phyloP scores from a whole-genome alignment of 208 protist species.

The Acanthamoeba sp. region DNA sequence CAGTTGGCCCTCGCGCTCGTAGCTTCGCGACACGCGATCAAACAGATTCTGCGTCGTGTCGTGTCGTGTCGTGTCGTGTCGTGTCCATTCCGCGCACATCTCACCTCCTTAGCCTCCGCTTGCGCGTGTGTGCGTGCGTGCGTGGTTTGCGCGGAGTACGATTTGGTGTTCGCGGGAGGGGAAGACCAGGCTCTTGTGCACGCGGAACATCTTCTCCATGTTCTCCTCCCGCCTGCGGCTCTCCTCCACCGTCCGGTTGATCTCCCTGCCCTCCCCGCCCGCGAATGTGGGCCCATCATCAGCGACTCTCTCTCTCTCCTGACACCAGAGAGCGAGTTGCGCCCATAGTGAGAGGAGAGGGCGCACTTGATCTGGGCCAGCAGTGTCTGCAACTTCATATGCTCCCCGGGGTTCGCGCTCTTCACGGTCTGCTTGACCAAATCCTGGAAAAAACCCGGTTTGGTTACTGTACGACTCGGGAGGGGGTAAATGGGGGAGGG shows the following conservation, averaged over 20 bases:
- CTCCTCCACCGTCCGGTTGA: slow-evolving; percentile 20
- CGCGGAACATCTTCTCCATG: slow-evolving; percentile 35
- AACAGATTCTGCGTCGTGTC: slow-evolving; percentile 4
- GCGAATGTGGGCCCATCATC: too few relatives aligned
- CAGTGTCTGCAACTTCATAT: not conserved
- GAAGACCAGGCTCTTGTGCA: slow-evolving; percentile 1
- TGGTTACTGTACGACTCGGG: not conserved
- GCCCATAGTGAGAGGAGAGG: not conserved
- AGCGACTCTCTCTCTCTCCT: too few relatives aligned
- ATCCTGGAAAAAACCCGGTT: not conserved
- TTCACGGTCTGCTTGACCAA: not conserved
- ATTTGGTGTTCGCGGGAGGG: not conserved
- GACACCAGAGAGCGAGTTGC: too few relatives aligned
- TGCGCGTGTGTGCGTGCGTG: not conserved
- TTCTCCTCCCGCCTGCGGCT: slow-evolving; percentile 21
- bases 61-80: too few relatives aligned
- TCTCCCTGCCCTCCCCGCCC: not conserved
- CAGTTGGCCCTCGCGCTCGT: not conserved
- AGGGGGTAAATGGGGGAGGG: not conserved
- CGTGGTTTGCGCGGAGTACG: not conserved
- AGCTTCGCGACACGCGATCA: not conserved
- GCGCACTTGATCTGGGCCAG: not conserved
- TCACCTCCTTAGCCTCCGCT: too few relatives aligned
- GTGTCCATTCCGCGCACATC: too few relatives aligned
- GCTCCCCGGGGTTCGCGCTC: not conserved